phyloP scores from a whole-genome alignment of 345 rosid species.

The Euphorbia pulcherrima region DNA sequence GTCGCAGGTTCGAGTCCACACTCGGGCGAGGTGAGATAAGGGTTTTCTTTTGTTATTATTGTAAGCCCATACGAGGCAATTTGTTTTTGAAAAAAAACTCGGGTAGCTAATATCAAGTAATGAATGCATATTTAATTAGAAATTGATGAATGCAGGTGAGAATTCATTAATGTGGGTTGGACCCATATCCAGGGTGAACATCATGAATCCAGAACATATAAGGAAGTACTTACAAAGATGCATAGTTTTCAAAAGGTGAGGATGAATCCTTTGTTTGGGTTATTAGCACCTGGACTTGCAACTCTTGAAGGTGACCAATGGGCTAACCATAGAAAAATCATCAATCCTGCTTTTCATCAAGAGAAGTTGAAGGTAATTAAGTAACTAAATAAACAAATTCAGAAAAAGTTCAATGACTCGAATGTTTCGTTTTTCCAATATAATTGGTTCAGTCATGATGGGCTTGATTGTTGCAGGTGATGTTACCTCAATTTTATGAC shows the following conservation, averaged over 20 bases:
- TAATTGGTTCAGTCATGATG: not conserved
- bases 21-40: too few species aligned
- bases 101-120: too few species aligned
- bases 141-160: not conserved
- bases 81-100: too few species aligned
- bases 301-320: not conserved
- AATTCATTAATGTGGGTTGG: constrained; percentile 7
- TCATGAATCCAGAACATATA: constrained; percentile 7
- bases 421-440: not conserved
- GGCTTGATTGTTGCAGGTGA: constrained; percentile 18
- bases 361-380: not conserved
- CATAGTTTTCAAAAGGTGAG: constrained; percentile 26
- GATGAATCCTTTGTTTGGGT: constrained; percentile 22
- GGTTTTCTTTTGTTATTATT: too few species aligned
- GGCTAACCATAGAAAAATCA: not conserved
- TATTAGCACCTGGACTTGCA: not conserved
- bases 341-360: not conserved
- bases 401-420: not conserved
- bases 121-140: too few species aligned
- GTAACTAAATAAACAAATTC: too few species aligned
- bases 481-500: constrained; percentile 28
- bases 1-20: too few species aligned
- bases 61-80: too few species aligned
- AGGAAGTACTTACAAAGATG: not conserved
- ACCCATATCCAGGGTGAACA: not conserved